A percentile compares a stretch with the other conserved stretches of the same genome.
These are phyloP conservation scores for Cryptococcus jaspeensis DNA, from an alignment of 1,284 basidiomycete genomes.

Conservation along the genomic window DNA sequence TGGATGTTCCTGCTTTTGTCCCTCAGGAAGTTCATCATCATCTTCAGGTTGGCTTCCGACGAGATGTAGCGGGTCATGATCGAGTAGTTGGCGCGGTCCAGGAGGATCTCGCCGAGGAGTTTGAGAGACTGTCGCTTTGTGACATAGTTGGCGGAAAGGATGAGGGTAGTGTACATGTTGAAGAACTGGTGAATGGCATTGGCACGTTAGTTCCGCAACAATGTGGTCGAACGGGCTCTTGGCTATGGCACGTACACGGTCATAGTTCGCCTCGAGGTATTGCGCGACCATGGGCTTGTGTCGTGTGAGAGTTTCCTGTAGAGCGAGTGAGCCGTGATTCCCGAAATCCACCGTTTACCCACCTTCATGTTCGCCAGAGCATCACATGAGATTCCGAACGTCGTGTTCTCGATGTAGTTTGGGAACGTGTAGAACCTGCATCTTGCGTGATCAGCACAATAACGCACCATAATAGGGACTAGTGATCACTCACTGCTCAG, in stretches of 20 bases:
- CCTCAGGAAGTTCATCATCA: conserved; percentile 99
- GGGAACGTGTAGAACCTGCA: conserved; percentile 93
- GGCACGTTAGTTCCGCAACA: not conserved
- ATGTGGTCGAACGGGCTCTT: not conserved
- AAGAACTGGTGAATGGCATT: conserved; percentile 68
- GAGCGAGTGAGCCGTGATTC: not conserved
- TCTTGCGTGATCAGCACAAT: not conserved
- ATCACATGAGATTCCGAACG: conserved; percentile 97
- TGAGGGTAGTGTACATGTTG: conserved; percentile 85
- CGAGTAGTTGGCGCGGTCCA: conserved; percentile 95
- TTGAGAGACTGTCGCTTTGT: conserved; percentile 99
- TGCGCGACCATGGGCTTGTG: conserved; percentile 97
- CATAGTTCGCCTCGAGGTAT: conserved; percentile 95
- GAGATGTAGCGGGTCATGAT: conserved; percentile 99
- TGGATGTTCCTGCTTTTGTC: conserved; percentile 99
- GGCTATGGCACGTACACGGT: conserved; percentile 62
- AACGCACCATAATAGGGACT: not conserved
- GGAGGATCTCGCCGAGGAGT: conserved; percentile 92
- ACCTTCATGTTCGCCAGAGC: conserved; percentile 92
- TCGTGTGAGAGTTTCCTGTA: conserved; percentile 78
- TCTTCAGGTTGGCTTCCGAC: conserved; percentile 86
- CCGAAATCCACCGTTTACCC: conserved; percentile 3
- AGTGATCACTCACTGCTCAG: conserved; percentile 72
- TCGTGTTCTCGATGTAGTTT: conserved; percentile 94
- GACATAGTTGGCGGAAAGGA: conserved; percentile 93